Percentiles rank a stretch among this genome's conserved stretches.
Evolutionary conservation across 805 yeast species (phyloP).

Genomic region (Wickerhamomyces chaumierensis): DNA sequence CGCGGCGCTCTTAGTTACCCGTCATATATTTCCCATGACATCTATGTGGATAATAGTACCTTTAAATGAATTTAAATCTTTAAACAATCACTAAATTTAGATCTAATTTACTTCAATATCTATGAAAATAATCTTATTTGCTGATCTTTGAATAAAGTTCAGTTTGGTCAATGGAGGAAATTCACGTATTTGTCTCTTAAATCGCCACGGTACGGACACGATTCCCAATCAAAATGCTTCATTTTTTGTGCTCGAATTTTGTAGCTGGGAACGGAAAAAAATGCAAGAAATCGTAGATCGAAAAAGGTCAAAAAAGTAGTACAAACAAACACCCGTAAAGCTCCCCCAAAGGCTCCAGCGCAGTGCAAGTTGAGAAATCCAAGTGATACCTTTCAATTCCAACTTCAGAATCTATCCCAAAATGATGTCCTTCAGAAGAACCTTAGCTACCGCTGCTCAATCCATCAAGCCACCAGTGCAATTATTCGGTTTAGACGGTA

Average conservation of each 20-base stretch:
- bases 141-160: no score
- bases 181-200: background rate
- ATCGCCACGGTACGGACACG: background rate
- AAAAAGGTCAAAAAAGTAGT: background rate
- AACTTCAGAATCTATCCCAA: background rate
- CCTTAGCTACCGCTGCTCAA: slow-evolving; percentile 62
- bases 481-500: slow-evolving; percentile 91
- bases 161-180: no score
- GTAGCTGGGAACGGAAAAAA: background rate
- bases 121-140: no score
- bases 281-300: background rate
- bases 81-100: no score
- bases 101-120: no score
- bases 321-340: no score
- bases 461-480: slow-evolving; percentile 79
- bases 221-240: background rate
- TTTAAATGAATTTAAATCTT: no score
- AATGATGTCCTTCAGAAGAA: slow-evolving; percentile 27
- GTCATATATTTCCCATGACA: background rate
- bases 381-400: no score
- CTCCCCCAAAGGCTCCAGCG: no score
- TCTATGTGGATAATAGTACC: no score
- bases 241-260: background rate
- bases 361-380: no score
- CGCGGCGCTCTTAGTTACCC: background rate